Evolutionary conservation across 2,329 filamentous ascomycete species (phyloP), one percentile per base, ranked within the genome.

Genomic region (Aspergillus tamarii): DNA sequence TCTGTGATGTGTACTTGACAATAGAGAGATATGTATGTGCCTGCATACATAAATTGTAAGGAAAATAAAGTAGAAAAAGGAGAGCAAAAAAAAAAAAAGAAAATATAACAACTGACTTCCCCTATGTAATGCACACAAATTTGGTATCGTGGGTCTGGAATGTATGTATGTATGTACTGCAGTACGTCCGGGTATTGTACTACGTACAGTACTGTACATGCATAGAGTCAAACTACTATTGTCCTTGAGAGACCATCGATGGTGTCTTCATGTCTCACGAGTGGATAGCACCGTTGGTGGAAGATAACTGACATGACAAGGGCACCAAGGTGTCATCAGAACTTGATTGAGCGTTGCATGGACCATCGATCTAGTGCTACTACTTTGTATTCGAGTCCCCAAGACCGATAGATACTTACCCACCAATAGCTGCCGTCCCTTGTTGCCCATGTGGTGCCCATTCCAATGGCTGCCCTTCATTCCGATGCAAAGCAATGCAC

Each of bases 221-320:
- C 26, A 50, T 7, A 50, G 16, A n/a, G 19, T 16, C 43, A 45
- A 45, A 45, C 43, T 23, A 45, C 43, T 23, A 45, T 43, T 43
- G 39, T 43, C 5, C 39, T n/a, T 43, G n/a, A 8, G 43, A 46
- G 43, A 21, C 43, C 43, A 52, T 28, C 16, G 50, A 53, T 54
- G 30, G 50, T 39, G 52, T 55, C 52, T 55, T 55, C 52, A 55
- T 55, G 52, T 36, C 52, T 55, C 32, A 39, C n/a, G 12, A 16
- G 30, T 55, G 52, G 52, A 23, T 55, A n/a, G 52, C 21, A 55
- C 30, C 32, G 52, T 39, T 39, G 32, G 52, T 39, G 52, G 32
- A 36, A 16, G 30, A 39, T 3, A 10, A 54, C 12, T 32, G 30
- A 54, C 26, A 54, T 39, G 34, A 55, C 52, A 26, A 36, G n/a